These are phyloP conservation scores for Vinca major DNA, from an alignment of 305 asterid species.

Conservation along the genomic window DNA sequence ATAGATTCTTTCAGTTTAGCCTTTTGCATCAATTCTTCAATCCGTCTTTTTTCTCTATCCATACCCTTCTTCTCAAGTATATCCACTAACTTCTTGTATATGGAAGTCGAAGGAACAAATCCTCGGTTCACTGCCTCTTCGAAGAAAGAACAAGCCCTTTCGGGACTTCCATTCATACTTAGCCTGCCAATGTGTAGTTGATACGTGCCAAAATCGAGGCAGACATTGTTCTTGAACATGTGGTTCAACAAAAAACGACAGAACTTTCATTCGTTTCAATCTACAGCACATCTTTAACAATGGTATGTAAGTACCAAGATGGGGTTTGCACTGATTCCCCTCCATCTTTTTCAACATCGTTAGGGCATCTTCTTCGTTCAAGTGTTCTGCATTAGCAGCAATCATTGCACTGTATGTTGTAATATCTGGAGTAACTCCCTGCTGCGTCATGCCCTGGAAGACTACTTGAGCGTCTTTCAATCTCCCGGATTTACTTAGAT, in stretches of 20 bases:
- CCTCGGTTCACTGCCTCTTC: constrained; percentile 64
- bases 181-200: constrained; percentile 52
- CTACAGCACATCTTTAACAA: constrained; percentile 82
- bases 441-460: constrained; percentile 69
- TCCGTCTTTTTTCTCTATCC: constrained; percentile 34
- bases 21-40: constrained; percentile 43
- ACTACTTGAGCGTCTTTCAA: constrained; percentile 56
- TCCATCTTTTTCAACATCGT: constrained; percentile 60
- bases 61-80: constrained; percentile 48
- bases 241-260: constrained; percentile 60
- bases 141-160: constrained; percentile 56
- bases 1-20: constrained; percentile 26
- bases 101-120: constrained; percentile 44
- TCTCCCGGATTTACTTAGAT: constrained; percentile 60
- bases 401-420: constrained; percentile 54
- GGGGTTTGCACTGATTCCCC: constrained; percentile 48
- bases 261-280: constrained; percentile 70
- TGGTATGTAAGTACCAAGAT: constrained; percentile 54
- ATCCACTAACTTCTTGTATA: constrained; percentile 33
- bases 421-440: constrained; percentile 49
- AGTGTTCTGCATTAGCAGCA: constrained; percentile 30
- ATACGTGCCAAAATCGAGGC: constrained; percentile 63
- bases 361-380: constrained; percentile 75
- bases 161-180: constrained; percentile 39
- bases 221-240: constrained; percentile 61